Base-by-base conservation (phyloP, 345 rosid species). In the Moricandia arvensis region DNA sequence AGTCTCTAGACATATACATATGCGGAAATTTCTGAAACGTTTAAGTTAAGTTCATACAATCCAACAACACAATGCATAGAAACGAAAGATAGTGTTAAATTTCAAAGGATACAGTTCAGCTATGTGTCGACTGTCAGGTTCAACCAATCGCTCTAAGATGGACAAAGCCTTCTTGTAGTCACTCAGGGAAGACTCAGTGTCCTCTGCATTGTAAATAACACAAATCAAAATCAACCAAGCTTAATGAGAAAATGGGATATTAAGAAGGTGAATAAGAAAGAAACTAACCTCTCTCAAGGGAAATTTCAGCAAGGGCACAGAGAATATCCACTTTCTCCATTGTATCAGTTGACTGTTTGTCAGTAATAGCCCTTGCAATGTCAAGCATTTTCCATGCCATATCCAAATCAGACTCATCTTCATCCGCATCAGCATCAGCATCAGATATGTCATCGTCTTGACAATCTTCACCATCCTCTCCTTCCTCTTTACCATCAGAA, bases 21-120 rank as follows among this genome's bases (percentile, higher is more conserved):
- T 86, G 5, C 96, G 86, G 55, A 92, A 95, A 80, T 92, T 92
- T 85, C 99, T 92, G 62, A 84, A 69, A 73, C 18, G 59, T 63
- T 58, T 4, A 12, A 80, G 91, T 89, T 81, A 87, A 86, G 92
- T 71, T 65, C 10, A 58, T 35, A 66, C n/a, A 11, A 6, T 11
- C 63, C 45, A 62, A 41, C 17, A 77, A 27, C 49, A 72, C 2
- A 37, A 49, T 35, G 12, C 26, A 59, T 8, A 17, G 6, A 29
- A 66, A 41, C 8, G 35, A n/a, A n/a, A n/a, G n/a, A n/a, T n/a
- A n/a, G n/a, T n/a, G n/a, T n/a, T n/a, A n/a, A n/a, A n/a, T n/a
- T n/a, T n/a, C n/a, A n/a, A n/a, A 92, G 97, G 97, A 95, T 95
- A 95, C 98, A 92, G 26, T 85, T 92, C 97, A 16, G 97, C 96